Evolutionary conservation across 495 filamentous ascomycete species (phyloP), one percentile per base, ranked within the genome.

Genomic region (Tuber indicum): DNA sequence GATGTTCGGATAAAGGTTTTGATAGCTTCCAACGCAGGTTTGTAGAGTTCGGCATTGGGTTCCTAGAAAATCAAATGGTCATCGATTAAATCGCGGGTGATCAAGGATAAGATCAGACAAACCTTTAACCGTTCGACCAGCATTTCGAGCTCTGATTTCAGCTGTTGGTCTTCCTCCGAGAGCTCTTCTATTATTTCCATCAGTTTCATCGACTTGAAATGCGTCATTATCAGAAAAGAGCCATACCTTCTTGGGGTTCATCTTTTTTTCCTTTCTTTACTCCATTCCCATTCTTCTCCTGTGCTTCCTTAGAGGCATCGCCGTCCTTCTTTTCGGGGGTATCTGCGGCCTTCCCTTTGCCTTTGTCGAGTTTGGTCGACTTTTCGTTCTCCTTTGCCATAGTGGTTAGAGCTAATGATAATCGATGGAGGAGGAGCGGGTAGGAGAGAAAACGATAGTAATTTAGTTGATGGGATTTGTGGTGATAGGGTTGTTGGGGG

Each of bases 71-170:
- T 72, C 17, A 73, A 73, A 75, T 79, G 76, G 77, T 82, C 74
- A 79, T 79, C 73, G 26, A 75, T 83, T 75, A 82, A 80, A 46
- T 72, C 41, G 42, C 75, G 3, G 74, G 75, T 75, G 42, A 72
- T 71, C 19, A n/a, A 44, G 70, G 70, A 36, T 12, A 74, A 70
- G 52, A 82, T 75, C 36, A 43, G 58, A 79, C 88, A 75, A 88
- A 97, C 94, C 86, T 91, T 93, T 88, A 99, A 87, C 83, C 96
- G 89, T 85, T 98, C 94, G 19, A 98, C 95, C 45, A 98, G 88
- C 96, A 98, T 98, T 82, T 99, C 96, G 74, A 99, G 92, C 86
- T 98, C 96, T 84, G 89, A 93, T 87, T 98, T 99, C 82, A 99
- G 90, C 86, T 97, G 93, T 85, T 97, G 94, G 81, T 99, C 96